Base-by-base conservation (phyloP, 345 rosid genomes). In the Anacardium occidentale region DNA sequence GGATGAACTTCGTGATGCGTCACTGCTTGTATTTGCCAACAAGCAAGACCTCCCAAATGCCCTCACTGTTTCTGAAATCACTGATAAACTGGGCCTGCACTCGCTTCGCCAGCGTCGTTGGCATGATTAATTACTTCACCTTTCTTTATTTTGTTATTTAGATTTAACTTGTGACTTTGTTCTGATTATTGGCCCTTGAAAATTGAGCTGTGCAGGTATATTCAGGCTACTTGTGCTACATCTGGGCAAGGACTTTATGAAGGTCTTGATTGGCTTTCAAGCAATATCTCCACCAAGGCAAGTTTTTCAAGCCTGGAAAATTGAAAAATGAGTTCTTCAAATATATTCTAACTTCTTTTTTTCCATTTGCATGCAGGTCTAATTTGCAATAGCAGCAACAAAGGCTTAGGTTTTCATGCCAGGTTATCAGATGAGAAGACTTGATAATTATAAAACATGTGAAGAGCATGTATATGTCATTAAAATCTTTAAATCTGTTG, bases 41-140 rank as follows among this genome's bases (percentile, higher is more conserved):
- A 89, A 89, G 81, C 90, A 87, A 74, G 94, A 89, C 74, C 86
- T 89, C 74, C 89, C 94, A 12, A 87, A 82, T 72, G 89, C 89
- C 10, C 77, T 87, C 89, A 78, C 26, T 18, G 85, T 86, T 37
- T 83, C 88, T 2, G 90, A 89, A 78, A 78, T 89, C 62, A 86
- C 90, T 2, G 94, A 89, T 53, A 85, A 89, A 75, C 89, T 89
- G 58, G 87, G 84, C 20, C 65, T 89, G 66, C 90, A 87, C 75
- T 87, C 91, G 0, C 86, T 89, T 26, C 90, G 89, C 32, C 90
- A 68, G 34, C 85, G 84, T 54, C 87, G 86, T 26, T 89, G 94
- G 94, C 87, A 83, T 34, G 4, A 37, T 37, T 37, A 37, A 37
- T 37, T 37, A 6, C 42, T 4, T 37, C 7, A 37, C 42, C 6